Evolutionary conservation across 208 protist species (phyloP).

Genomic region (Crithidia mellificae): DNA sequence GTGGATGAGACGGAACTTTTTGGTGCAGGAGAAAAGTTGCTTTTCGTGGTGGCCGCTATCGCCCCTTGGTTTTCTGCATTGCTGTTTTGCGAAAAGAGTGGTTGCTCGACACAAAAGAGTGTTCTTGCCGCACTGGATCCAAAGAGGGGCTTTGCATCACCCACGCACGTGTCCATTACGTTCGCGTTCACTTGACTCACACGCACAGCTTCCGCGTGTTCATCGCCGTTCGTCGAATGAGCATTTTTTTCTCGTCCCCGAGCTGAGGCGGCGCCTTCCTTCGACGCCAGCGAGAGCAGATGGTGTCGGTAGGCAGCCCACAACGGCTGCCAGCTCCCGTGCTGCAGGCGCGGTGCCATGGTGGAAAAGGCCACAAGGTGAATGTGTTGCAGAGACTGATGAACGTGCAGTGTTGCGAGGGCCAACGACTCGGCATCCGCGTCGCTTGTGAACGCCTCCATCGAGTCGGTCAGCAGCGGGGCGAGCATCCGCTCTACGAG

Average conservation of each 20-base stretch:
- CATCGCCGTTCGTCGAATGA: too few species aligned
- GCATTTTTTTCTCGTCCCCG: too few species aligned
- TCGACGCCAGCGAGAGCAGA: neutral
- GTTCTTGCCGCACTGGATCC: neutral
- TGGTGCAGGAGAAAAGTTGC: neutral
- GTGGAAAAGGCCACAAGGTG: conserved; percentile 26
- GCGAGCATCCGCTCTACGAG: conserved; percentile 10
- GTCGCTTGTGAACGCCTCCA: neutral
- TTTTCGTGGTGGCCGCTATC: neutral
- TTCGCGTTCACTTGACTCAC: neutral
- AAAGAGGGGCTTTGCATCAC: conserved; percentile 12
- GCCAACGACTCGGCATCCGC: neutral
- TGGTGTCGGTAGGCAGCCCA: conserved; percentile 11
- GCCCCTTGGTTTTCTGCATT: neutral
- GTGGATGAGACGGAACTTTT: too few species aligned
- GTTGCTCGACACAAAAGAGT: neutral
- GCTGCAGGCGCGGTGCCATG: conserved; percentile 11
- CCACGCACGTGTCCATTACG: conserved; percentile 1
- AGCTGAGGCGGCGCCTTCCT: neutral
- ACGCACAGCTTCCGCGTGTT: too few species aligned
- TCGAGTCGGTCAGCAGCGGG: conserved; percentile 8
- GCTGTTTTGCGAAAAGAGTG: neutral
- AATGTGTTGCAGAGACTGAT: conserved; percentile 4
- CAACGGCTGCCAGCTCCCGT: conserved; percentile 22
- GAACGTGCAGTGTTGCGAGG: conserved; percentile 3